Evolutionary conservation across 2,329 filamentous ascomycete species (phyloP).

Genomic region (Pleochaeta shiraiana): DNA sequence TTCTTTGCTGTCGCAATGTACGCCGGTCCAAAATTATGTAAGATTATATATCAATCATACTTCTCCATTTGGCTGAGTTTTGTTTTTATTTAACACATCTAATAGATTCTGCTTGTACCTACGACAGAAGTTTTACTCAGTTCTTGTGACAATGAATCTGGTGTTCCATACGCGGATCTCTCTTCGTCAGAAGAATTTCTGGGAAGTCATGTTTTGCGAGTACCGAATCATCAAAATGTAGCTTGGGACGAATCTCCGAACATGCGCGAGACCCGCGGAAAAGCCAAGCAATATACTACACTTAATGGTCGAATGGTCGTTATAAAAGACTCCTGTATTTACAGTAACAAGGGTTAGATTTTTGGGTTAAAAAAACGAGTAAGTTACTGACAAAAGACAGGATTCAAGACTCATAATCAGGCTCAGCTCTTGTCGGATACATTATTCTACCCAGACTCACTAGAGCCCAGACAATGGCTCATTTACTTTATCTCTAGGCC

Average conservation of each 20-base stretch:
- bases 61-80: no score
- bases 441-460: constrained; percentile 74
- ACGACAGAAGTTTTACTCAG: constrained; percentile 80
- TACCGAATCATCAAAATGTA: constrained; percentile 34
- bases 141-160: constrained; percentile 70
- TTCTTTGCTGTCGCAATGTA: constrained; percentile 76
- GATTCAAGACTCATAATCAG: constrained; percentile 81
- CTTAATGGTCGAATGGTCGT: constrained; percentile 85
- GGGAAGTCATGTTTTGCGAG: constrained; percentile 84
- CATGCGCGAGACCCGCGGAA: constrained; percentile 69
- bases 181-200: constrained; percentile 86
- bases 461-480: constrained; percentile 83
- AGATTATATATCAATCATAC: no score
- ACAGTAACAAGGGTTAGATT: constrained; percentile 75
- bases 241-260: constrained; percentile 37
- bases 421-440: constrained; percentile 67
- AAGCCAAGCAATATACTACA: constrained; percentile 86
- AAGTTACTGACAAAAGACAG: constrained; percentile 25
- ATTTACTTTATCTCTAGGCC: constrained; percentile 91
- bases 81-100: not conserved
- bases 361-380: constrained; percentile 1
- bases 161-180: constrained; percentile 54
- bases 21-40: constrained; percentile 72
- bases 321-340: constrained; percentile 79
- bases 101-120: constrained; percentile 66